Base-by-base conservation (phyloP, 768 basidiomycete genomes). In the Jaapia argillacea region DNA sequence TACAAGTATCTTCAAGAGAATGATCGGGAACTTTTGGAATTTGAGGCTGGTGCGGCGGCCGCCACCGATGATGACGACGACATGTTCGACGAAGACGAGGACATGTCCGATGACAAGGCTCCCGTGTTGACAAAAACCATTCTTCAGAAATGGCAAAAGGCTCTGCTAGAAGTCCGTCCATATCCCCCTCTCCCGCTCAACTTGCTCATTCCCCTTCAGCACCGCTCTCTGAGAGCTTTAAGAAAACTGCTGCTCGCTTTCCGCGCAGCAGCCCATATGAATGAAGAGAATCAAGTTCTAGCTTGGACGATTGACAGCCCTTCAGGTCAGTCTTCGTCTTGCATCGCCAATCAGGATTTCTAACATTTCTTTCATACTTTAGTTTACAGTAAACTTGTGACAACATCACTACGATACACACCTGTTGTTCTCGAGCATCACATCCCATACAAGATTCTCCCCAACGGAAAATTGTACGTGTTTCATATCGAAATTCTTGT, bases 1-100 rank as follows among this genome's bases (percentile, higher is more conserved):
- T 99, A 79, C 81, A 90, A 93, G 64, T 99, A 93, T 58, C 71
- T 99, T 2, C 84, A 93, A 66, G 89, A 98, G 63, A 92, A 99
- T 56, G 96, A 99, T 62, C 68, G 71, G 46, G 92, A 91, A 44
- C 68, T 98, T n/a, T 70, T 99, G 2, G 73, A 88, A 3, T 98
- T 98, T 56, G 68, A 78, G 31, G 65, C 72, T 1, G 53, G 69
- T 42, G 62, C 55, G 20, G 61, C 59, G 1, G 62, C 60, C 1
- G 68, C 56, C 2, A 64, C 58, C 10, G 72, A 62, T 18, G 70
- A 63, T 4, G 70, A 63, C 1, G 72, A 66, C 6, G 75, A 70
- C 2, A 69, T 67, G 5, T 70, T 65, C 3, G 69, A 70, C 14
- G 69, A 65, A 23, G 72, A 71, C 21, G 68, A 58, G 27, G 70